Percentiles rank a stretch among this genome's conserved stretches.
Conservation (phyloP, 768 basidiomycete species). For the Rhodotorula kratochvilovae region DNA sequence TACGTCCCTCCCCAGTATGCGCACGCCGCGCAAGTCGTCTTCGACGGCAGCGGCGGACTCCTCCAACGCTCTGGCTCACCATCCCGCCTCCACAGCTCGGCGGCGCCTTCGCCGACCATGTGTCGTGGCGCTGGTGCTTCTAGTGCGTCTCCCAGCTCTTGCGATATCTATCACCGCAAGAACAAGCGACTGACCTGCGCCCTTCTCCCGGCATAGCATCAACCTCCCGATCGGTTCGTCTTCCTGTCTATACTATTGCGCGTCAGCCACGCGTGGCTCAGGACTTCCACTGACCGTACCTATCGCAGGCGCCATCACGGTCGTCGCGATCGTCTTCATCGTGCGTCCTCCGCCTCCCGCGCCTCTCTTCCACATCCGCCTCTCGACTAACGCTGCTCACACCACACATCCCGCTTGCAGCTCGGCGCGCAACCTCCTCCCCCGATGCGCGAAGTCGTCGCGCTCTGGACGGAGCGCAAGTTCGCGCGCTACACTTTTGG, state of each 20-base stretch:
- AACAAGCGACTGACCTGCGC: not conserved
- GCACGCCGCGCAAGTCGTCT: too few relatives aligned
- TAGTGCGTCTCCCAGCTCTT: not conserved
- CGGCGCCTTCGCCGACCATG: conserved; percentile 53
- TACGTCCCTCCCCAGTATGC: too few relatives aligned
- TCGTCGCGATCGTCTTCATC: conserved; percentile 23
- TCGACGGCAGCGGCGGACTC: too few relatives aligned
- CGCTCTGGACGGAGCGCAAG: conserved; percentile 23
- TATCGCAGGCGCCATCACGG: conserved; percentile 27
- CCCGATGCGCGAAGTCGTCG: conserved; percentile 13
- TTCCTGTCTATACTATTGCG: too few relatives aligned
- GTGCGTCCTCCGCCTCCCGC: not conserved
- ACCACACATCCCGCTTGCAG: not conserved
- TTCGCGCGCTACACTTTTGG: conserved; percentile 21
- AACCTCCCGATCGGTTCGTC: not conserved
- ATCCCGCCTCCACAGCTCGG: conserved; percentile 25
- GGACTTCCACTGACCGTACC: not conserved
- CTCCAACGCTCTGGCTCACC: too few relatives aligned
- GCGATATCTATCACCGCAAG: too few relatives aligned
- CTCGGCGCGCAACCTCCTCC: conserved; percentile 24
- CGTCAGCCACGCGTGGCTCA: too few relatives aligned
- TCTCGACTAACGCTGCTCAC: too few relatives aligned
- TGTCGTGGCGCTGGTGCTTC: conserved; percentile 63
- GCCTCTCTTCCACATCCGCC: too few relatives aligned
- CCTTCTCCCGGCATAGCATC: not conserved